Evolutionary conservation across 805 yeast species (phyloP).

Genomic region (Pichia sporocuriosa): DNA sequence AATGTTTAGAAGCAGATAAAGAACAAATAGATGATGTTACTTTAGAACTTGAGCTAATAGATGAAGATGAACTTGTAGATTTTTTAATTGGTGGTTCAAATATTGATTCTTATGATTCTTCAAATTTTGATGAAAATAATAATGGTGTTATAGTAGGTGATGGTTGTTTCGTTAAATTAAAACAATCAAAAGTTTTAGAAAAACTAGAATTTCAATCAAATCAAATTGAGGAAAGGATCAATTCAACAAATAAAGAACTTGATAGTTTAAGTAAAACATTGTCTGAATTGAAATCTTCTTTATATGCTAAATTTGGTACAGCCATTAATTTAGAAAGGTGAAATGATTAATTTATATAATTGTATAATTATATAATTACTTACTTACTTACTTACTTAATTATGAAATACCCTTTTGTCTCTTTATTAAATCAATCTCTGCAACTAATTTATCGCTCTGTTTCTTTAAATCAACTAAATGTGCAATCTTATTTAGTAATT

Average conservation of each 20-base stretch:
- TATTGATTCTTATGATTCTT: too few relatives aligned
- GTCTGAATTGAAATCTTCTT: constrained; percentile 54
- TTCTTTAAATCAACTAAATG: constrained; percentile 76
- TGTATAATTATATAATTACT: background rate
- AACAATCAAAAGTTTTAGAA: constrained; percentile 59
- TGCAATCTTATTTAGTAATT: constrained; percentile 59
- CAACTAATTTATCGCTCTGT: constrained; percentile 79
- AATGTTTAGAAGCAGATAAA: constrained; percentile 55
- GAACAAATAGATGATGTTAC: constrained; percentile 84
- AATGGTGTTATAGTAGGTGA: constrained; percentile 71
- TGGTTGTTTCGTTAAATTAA: constrained; percentile 66
- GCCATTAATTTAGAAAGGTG: constrained; percentile 76
- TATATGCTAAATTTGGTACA: constrained; percentile 85
- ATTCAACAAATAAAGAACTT: constrained; percentile 38
- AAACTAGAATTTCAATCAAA: constrained; percentile 60
- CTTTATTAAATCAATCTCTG: constrained; percentile 56
- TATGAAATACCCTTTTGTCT: constrained; percentile 25
- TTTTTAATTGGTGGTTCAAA: constrained; percentile 76
- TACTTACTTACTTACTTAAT: constrained; percentile 2
- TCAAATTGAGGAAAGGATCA: constrained; percentile 43
- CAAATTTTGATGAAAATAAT: constrained; percentile 43
- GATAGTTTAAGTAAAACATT: constrained; percentile 49
- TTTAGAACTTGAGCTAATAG: constrained; percentile 79
- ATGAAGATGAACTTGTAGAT: constrained; percentile 62
- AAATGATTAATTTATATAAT: background rate